A percentile compares a stretch with the other conserved stretches of the same genome.
Conservation (phyloP, 1,284 basidiomycete genomes). For the Leccinum angustisporum region DNA sequence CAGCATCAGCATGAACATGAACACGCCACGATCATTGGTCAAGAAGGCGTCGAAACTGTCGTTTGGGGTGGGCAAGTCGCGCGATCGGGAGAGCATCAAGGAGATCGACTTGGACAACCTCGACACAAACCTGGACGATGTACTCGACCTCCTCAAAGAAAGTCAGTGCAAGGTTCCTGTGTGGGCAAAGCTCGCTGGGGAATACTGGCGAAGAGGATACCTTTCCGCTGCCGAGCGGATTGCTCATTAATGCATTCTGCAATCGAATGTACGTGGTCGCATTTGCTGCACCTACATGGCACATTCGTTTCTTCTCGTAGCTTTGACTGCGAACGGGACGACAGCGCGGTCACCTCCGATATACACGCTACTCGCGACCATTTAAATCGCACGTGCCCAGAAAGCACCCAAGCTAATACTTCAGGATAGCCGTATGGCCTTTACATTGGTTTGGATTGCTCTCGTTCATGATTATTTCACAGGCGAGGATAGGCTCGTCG, state of each 20-base stretch:
- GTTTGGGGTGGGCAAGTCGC: no score
- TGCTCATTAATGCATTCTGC: slow-evolving; percentile 46
- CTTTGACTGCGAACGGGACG: slow-evolving; percentile 52
- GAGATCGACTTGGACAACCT: slow-evolving; percentile 73
- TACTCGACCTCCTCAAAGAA: slow-evolving; percentile 68
- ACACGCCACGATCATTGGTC: no score
- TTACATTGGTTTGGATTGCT: background rate
- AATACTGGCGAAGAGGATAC: slow-evolving; percentile 73
- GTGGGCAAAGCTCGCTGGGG: slow-evolving; percentile 76
- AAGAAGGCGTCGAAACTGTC: no score
- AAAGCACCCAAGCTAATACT: slow-evolving; percentile 80
- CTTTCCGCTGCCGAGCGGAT: slow-evolving; percentile 71
- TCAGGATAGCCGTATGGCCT: slow-evolving; percentile 63
- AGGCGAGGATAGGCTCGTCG: slow-evolving; percentile 70
- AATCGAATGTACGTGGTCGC: slow-evolving; percentile 53
- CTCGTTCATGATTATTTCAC: slow-evolving; percentile 13
- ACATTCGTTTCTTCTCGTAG: slow-evolving; percentile 35
- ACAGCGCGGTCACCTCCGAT: slow-evolving; percentile 58
- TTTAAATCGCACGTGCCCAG: slow-evolving; percentile 75
- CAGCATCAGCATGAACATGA: no score
- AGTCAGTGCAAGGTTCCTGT: slow-evolving; percentile 68
- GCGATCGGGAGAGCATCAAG: no score
- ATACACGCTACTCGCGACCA: slow-evolving; percentile 79
- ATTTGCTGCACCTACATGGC: background rate
- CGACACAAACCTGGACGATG: slow-evolving; percentile 69